Percentiles rank a stretch among this genome's conserved stretches.
These are phyloP conservation scores for Glycyrrhiza uralensis DNA, from an alignment of 306 rosid species.

Conservation along the genomic window DNA sequence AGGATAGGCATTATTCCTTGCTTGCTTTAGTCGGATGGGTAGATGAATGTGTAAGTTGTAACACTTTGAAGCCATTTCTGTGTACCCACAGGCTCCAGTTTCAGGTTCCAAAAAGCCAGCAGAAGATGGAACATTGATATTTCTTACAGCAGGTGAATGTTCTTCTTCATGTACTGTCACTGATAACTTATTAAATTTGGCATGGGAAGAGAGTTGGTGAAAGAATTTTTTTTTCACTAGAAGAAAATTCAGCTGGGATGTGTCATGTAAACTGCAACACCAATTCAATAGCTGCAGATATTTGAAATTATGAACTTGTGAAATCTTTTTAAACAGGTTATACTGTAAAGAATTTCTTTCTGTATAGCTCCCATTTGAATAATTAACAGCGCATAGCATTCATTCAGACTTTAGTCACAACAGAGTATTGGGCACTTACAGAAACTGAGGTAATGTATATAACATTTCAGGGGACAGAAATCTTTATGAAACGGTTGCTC, in stretches of 20 bases:
- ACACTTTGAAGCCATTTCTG: constrained; percentile 19
- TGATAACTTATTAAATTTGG: constrained; percentile 11
- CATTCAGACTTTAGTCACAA: constrained; percentile 8
- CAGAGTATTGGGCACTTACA: constrained; percentile 13
- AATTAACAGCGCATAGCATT: neutral
- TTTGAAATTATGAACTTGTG: constrained; percentile 10
- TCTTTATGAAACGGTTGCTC: constrained; percentile 65
- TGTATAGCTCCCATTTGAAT: neutral
- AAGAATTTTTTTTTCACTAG: neutral
- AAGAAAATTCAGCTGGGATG: neutral
- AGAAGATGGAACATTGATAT: constrained; percentile 92
- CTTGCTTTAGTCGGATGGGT: neutral
- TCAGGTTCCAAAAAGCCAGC: constrained; percentile 97
- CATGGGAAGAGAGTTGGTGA: neutral
- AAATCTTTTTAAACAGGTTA: neutral
- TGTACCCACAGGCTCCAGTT: constrained; percentile 80
- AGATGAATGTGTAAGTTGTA: constrained; percentile 8
- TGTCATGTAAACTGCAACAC: neutral
- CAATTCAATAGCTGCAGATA: neutral
- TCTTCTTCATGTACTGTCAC: constrained; percentile 10
- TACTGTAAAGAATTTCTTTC: neutral
- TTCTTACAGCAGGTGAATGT: constrained; percentile 84
- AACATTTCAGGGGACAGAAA: constrained; percentile 74
- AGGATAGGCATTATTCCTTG: constrained; percentile 9
- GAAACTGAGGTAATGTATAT: constrained; percentile 38